Evolutionary conservation across 179 eudicot genomes (phyloP).

Genomic region (Gypsophila paniculata): DNA sequence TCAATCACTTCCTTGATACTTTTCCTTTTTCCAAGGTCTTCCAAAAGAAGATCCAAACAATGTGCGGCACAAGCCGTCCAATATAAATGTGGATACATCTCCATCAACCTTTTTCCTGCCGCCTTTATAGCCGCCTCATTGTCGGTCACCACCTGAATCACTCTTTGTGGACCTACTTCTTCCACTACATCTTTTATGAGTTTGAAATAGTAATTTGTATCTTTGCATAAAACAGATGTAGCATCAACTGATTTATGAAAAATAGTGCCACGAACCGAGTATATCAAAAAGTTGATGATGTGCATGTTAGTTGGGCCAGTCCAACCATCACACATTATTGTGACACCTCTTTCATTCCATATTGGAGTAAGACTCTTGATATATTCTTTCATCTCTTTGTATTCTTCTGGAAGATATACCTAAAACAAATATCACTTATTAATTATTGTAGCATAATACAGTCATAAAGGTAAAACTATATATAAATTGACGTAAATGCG

Average conservation of each 20-base stretch:
- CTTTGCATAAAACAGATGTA: neutral
- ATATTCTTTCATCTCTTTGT: neutral
- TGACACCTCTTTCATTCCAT: conserved; percentile 15
- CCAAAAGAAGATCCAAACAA: conserved; percentile 13
- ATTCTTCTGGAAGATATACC: conserved; percentile 18
- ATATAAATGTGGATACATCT: neutral
- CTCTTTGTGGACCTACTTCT: conserved; percentile 11
- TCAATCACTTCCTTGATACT: neutral
- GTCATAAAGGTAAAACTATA: neutral
- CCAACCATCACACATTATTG: conserved; percentile 20
- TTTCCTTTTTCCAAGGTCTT: neutral
- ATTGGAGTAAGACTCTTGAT: neutral
- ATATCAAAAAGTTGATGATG: conserved; percentile 9
- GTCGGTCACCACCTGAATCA: neutral
- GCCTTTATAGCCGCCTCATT: conserved; percentile 1
- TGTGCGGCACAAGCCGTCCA: neutral
- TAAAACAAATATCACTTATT: neutral
- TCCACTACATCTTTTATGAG: neutral
- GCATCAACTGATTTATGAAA: conserved; percentile 12
- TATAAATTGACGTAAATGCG: too few relatives aligned
- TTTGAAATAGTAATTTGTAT: neutral
- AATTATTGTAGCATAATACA: neutral
- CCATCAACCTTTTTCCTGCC: neutral
- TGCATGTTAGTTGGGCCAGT: conserved; percentile 1
- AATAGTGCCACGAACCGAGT: neutral